Evolutionary conservation across 768 basidiomycete species (phyloP).

Genomic region (Pisolithus tinctorius): DNA sequence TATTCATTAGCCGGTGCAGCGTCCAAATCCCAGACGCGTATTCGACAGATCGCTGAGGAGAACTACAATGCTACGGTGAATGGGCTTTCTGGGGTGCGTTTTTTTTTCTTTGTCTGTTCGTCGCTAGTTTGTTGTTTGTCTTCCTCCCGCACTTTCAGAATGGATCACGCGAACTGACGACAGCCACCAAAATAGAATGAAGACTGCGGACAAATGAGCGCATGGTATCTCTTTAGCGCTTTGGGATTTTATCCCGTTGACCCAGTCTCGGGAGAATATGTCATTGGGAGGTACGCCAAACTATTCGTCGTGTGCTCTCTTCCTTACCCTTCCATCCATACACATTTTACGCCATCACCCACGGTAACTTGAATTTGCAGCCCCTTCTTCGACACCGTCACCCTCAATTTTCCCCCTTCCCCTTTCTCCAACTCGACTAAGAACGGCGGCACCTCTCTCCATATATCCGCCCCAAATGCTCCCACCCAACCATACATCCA

Average conservation of each 20-base stretch:
- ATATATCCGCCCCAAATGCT: slow-evolving; percentile 52
- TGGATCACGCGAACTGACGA: background rate
- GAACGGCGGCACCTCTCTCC: slow-evolving; percentile 24
- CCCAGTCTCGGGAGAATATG: slow-evolving; percentile 68
- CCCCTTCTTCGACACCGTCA: slow-evolving; percentile 50
- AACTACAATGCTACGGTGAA: slow-evolving; percentile 64
- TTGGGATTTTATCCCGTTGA: slow-evolving; percentile 85
- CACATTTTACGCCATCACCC: no score
- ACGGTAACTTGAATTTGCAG: slow-evolving; percentile 9
- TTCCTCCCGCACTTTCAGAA: no score
- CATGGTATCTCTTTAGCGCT: slow-evolving; percentile 80
- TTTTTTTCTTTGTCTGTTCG: background rate
- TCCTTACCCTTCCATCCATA: no score
- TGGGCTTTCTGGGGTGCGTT: slow-evolving; percentile 65
- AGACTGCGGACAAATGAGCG: slow-evolving; percentile 88
- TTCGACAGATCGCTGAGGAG: slow-evolving; percentile 54
- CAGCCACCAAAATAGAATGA: slow-evolving; percentile 50
- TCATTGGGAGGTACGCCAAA: slow-evolving; percentile 60
- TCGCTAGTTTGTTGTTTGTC: background rate
- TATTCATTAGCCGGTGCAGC: slow-evolving; percentile 70
- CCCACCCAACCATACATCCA: slow-evolving; percentile 54
- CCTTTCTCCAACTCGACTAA: no score
- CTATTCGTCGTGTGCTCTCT: background rate
- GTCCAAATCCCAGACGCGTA: slow-evolving; percentile 62
- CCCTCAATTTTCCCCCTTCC: slow-evolving; percentile 29